These are phyloP conservation scores for Colletotrichum limetticola DNA, from an alignment of 2,329 filamentous ascomycete species.

Conservation along the genomic window DNA sequence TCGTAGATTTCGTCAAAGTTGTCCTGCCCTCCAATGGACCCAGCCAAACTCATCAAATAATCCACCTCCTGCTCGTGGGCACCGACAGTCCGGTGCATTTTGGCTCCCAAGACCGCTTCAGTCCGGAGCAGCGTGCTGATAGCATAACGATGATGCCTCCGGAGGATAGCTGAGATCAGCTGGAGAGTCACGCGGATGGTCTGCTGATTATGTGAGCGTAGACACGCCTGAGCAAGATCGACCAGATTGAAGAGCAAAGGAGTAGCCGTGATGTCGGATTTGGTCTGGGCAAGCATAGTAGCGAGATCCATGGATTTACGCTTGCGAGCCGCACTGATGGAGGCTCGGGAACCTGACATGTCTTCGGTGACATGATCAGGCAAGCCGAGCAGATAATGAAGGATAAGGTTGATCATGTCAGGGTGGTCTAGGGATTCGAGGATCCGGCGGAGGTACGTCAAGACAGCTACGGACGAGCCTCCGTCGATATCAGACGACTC, in stretches of 20 bases:
- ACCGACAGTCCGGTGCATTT: slow-evolving; percentile 73
- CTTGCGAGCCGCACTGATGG: slow-evolving; percentile 77
- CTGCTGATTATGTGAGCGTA: slow-evolving; percentile 85
- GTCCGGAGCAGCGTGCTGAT: slow-evolving; percentile 80
- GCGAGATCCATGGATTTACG: slow-evolving; percentile 91
- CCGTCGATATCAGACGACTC: slow-evolving; percentile 98
- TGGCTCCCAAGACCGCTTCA: slow-evolving; percentile 64
- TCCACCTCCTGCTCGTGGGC: slow-evolving; percentile 81
- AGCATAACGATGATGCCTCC: slow-evolving; percentile 89
- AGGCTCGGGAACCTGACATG: slow-evolving; percentile 55
- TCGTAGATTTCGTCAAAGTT: slow-evolving; percentile 81
- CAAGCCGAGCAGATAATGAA: slow-evolving; percentile 90
- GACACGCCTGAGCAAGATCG: slow-evolving; percentile 87
- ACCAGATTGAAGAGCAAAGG: slow-evolving; percentile 93
- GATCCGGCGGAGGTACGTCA: slow-evolving; percentile 92
- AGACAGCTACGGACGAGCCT: slow-evolving; percentile 93
- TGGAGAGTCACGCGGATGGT: slow-evolving; percentile 91
- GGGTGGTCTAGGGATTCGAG: slow-evolving; percentile 92
- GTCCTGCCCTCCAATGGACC: slow-evolving; percentile 74
- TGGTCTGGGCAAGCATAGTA: slow-evolving; percentile 76
- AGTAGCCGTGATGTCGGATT: slow-evolving; percentile 78
- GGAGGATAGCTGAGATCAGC: slow-evolving; percentile 85
- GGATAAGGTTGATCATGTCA: slow-evolving; percentile 92
- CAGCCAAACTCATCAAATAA: slow-evolving; percentile 74
- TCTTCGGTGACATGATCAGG: slow-evolving; percentile 64